Percentiles rank a stretch among this genome's conserved stretches.
These are phyloP conservation scores for Pythium brassicae DNA, from an alignment of 352 stramenopile genomes.

Conservation along the genomic window DNA sequence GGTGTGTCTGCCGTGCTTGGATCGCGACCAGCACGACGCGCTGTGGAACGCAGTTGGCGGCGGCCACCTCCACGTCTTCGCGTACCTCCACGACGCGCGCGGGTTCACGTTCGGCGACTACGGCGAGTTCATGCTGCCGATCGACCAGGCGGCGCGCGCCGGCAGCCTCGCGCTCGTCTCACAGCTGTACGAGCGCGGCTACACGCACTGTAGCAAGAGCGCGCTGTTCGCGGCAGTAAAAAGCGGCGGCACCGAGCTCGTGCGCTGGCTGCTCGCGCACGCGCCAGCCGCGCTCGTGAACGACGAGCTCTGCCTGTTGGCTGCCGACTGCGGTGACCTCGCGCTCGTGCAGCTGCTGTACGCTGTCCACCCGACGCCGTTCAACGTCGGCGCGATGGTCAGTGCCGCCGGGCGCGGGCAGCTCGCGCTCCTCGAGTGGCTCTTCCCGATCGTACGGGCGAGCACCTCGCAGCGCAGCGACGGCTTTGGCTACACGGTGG, in stretches of 20 bases:
- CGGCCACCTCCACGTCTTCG: not conserved
- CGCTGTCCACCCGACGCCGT: not conserved
- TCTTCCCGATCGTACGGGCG: not conserved
- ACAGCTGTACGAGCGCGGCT: not conserved
- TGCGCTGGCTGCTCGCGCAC: slow-evolving; percentile 1
- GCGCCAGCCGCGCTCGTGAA: not conserved
- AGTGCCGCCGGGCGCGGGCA: not conserved
- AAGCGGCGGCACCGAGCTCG: not conserved
- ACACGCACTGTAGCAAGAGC: not conserved
- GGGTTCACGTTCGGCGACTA: not conserved
- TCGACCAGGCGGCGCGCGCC: not conserved
- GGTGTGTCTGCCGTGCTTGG: not conserved
- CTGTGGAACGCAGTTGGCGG: not conserved
- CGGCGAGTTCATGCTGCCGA: not conserved
- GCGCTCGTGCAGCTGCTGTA: not conserved
- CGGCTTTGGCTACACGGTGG: not conserved
- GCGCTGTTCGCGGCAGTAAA: not conserved
- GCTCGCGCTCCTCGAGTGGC: not conserved
- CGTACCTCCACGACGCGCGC: not conserved
- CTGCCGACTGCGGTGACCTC: not conserved
- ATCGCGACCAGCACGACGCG: not conserved
- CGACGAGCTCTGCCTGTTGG: not conserved
- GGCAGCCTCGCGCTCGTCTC: not conserved
- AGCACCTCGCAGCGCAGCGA: not conserved
- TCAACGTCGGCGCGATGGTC: not conserved